phyloP scores from a whole-genome alignment of 108 stramenopile species.

The Mayamaea pseudoterrestris region DNA sequence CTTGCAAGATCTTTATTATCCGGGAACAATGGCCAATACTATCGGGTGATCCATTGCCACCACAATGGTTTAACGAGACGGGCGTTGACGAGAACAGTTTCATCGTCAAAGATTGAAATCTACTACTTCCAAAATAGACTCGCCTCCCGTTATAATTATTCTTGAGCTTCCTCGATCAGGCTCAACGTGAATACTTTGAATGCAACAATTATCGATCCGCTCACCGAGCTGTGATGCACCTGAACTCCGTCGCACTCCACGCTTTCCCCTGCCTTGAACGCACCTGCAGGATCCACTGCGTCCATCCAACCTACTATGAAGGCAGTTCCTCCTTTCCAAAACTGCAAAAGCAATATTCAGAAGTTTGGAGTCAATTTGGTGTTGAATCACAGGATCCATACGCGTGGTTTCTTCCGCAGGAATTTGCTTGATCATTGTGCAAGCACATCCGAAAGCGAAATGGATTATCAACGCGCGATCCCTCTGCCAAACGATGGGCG shows the following conservation, averaged over 20 bases:
- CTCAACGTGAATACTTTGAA: slow-evolving; percentile 16
- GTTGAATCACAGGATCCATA: slow-evolving; percentile 6
- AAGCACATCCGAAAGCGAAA: too few species aligned
- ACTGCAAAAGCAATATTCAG: slow-evolving; percentile 3
- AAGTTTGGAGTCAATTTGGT: slow-evolving; percentile 17
- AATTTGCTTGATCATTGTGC: too few species aligned
- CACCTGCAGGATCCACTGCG: slow-evolving; percentile 20
- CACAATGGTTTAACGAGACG: too few species aligned
- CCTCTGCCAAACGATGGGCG: too few species aligned
- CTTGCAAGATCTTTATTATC: too few species aligned
- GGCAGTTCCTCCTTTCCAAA: background rate
- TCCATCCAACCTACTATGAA: slow-evolving; percentile 14
- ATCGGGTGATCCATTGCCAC: too few species aligned
- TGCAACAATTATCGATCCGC: slow-evolving; percentile 8
- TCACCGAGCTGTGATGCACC: slow-evolving; percentile 18
- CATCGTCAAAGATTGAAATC: too few species aligned
- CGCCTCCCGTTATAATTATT: too few species aligned
- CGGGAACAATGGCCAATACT: too few species aligned
- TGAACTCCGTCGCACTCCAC: background rate
- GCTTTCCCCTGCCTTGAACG: slow-evolving; percentile 13
- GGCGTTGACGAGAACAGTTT: too few species aligned
- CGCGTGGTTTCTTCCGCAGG: slow-evolving; percentile 20
- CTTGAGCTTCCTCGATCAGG: slow-evolving; percentile 24
- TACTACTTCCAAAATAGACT: too few species aligned
- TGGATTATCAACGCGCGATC: too few species aligned